phyloP scores from a whole-genome alignment of 2,329 filamentous ascomycete genomes.

The Beauveria asiatica region DNA sequence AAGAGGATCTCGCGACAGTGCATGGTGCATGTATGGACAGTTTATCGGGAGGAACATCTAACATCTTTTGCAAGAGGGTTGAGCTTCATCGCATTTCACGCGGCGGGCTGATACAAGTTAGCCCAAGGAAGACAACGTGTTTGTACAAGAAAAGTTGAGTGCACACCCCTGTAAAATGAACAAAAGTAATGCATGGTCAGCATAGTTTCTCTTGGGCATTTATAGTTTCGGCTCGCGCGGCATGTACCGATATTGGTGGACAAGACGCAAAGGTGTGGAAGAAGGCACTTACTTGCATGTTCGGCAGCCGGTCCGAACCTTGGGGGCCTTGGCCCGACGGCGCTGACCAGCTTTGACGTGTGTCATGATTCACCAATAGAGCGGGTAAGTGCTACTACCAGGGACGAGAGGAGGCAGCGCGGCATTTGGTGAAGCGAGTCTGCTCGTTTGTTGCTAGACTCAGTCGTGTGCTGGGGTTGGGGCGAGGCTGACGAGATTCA shows the following conservation, averaged over 20 bases:
- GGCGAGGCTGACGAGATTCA: not conserved
- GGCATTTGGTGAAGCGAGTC: not conserved
- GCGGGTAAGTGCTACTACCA: not conserved
- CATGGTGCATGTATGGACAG: not conserved
- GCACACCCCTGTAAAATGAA: not conserved
- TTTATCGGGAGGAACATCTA: not conserved
- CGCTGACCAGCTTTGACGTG: constrained; percentile 11
- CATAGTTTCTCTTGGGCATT: not conserved
- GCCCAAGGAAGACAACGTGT: not conserved
- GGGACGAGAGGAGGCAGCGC: not conserved
- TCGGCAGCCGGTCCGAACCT: constrained; percentile 10
- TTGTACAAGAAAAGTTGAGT: not conserved
- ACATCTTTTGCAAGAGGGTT: constrained; percentile 11
- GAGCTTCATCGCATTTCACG: constrained; percentile 10
- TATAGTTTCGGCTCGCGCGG: not conserved
- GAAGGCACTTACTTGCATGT: constrained; percentile 11
- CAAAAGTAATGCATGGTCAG: not conserved
- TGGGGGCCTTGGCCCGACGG: constrained; percentile 9
- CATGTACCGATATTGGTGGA: not conserved
- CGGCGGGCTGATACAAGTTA: constrained; percentile 1
- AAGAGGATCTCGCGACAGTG: not conserved
- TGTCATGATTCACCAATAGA: constrained; percentile 5
- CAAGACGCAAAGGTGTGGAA: not conserved
- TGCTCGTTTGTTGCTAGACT: not conserved
- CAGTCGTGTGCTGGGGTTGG: not conserved